phyloP scores from a whole-genome alignment of 208 protist genomes.

The Acanthamoeba sp. region DNA sequence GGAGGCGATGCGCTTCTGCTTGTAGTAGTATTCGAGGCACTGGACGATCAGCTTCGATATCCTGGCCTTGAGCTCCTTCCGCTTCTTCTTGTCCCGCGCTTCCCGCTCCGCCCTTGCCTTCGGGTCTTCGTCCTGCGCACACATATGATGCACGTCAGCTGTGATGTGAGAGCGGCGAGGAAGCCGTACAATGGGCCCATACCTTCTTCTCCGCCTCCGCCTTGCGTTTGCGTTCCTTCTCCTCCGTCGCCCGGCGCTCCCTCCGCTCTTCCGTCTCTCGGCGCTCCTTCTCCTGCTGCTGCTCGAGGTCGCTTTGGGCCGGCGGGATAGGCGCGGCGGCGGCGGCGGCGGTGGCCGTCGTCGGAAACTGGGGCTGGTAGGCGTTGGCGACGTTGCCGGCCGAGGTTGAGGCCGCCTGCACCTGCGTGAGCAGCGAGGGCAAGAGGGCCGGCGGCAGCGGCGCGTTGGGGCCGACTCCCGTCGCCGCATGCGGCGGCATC shows the following conservation, averaged over 20 bases:
- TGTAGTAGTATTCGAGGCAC: conserved; percentile 47
- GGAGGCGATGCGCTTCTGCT: conserved; percentile 51
- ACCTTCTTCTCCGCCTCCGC: background rate
- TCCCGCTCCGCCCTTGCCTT: background rate
- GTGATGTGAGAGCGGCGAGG: background rate
- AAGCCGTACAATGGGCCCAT: too few relatives aligned
- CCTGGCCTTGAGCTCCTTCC: conserved; percentile 38
- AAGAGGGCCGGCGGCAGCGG: background rate
- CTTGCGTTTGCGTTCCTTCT: background rate
- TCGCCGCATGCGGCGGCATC: background rate
- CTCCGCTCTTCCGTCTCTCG: background rate
- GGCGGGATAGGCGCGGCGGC: background rate
- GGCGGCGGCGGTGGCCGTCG: background rate
- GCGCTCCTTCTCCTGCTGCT: background rate
- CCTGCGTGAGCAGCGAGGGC: conserved; percentile 5
- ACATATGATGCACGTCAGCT: background rate
- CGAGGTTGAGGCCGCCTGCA: background rate
- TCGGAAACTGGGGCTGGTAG: conserved; percentile 5
- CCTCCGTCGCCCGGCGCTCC: background rate
- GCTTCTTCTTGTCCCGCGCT: conserved; percentile 14
- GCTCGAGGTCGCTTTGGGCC: background rate
- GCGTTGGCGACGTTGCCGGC: background rate
- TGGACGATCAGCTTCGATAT: conserved; percentile 32
- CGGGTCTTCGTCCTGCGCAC: conserved; percentile 8
- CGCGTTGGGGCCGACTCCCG: background rate